Conservation (phyloP, 768 basidiomycete genomes). For the Phlegmacium glaucopus region DNA sequence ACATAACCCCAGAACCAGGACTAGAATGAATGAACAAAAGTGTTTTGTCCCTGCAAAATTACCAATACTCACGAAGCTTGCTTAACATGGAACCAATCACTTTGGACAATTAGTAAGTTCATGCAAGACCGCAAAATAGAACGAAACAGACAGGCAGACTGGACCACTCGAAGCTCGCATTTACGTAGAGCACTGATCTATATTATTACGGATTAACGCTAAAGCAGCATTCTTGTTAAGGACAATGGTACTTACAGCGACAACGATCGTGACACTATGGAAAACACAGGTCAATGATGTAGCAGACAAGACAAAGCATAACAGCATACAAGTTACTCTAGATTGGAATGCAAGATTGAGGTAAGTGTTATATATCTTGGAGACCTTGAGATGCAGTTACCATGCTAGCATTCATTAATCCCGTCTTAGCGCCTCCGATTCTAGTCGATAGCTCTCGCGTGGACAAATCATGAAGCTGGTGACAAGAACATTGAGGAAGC, state of each 20-base stretch:
- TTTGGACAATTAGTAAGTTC: slow-evolving; percentile 23
- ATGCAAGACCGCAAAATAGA: background rate
- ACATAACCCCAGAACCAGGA: slow-evolving; percentile 82
- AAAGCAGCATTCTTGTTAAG: background rate
- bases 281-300: background rate
- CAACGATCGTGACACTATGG: slow-evolving; percentile 57
- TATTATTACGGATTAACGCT: background rate
- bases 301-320: slow-evolving; percentile 1
- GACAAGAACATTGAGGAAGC: background rate
- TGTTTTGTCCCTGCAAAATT: background rate
- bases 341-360: slow-evolving; percentile 4
- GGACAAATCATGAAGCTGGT: slow-evolving; percentile 71
- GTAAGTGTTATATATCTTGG: background rate
- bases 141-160: slow-evolving; percentile 61
- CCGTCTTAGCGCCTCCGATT: slow-evolving; percentile 74
- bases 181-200: slow-evolving; percentile 80
- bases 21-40: slow-evolving; percentile 30
- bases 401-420: slow-evolving; percentile 79
- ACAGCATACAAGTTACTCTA: slow-evolving; percentile 67
- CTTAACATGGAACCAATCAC: slow-evolving; percentile 83
- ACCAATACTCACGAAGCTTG: slow-evolving; percentile 46
- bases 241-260: slow-evolving; percentile 52
- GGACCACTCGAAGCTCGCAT: slow-evolving; percentile 78
- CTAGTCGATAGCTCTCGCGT: slow-evolving; percentile 72
- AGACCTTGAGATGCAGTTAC: slow-evolving; percentile 34